Evolutionary conservation across 805 yeast genomes (phyloP).

Genomic region (Lachancea sp.): DNA sequence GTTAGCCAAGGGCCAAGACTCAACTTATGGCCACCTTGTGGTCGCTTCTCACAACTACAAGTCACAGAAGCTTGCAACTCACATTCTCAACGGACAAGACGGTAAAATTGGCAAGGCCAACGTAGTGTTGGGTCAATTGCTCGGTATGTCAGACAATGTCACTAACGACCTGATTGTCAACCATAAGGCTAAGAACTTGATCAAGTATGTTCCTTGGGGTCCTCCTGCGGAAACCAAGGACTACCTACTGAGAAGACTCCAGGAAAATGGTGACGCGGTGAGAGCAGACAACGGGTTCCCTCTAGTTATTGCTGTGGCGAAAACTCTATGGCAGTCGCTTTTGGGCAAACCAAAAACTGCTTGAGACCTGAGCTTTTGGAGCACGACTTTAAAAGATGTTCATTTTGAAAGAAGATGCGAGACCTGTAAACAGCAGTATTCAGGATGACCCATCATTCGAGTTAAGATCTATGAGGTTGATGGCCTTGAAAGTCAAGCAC

Average conservation of each 20-base stretch:
- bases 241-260: slow-evolving; percentile 79
- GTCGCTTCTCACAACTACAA: slow-evolving; percentile 86
- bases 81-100: slow-evolving; percentile 36
- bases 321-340: slow-evolving; percentile 24
- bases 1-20: slow-evolving; percentile 37
- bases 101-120: slow-evolving; percentile 40
- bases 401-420: too few relatives aligned
- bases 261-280: slow-evolving; percentile 94
- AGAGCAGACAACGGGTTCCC: slow-evolving; percentile 79
- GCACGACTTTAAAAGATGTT: background rate
- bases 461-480: too few relatives aligned
- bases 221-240: slow-evolving; percentile 92
- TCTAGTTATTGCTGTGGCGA: slow-evolving; percentile 49
- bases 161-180: slow-evolving; percentile 66
- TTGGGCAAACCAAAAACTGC: background rate
- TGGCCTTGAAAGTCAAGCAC: too few relatives aligned
- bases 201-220: slow-evolving; percentile 97
- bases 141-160: slow-evolving; percentile 93
- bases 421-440: too few relatives aligned
- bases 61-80: slow-evolving; percentile 69
- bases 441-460: too few relatives aligned
- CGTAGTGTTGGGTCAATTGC: slow-evolving; percentile 79
- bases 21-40: slow-evolving; percentile 67
- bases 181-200: slow-evolving; percentile 63
- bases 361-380: background rate